Evolutionary conservation across 345 rosid genomes (phyloP).

Genomic region (Eucalyptus grandis): DNA sequence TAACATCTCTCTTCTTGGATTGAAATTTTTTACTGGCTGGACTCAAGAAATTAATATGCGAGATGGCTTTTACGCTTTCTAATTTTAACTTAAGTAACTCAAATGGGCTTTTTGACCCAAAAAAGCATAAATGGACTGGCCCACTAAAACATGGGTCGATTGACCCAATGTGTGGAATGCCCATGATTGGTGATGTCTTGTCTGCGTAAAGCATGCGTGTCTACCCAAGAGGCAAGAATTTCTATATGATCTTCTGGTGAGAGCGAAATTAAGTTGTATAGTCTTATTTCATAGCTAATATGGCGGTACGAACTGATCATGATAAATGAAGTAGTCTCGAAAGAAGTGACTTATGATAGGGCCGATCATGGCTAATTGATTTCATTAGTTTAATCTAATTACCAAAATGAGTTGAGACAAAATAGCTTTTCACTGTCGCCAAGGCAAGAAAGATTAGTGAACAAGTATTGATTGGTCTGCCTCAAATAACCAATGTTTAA

Average conservation of each 20-base stretch:
- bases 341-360: background rate
- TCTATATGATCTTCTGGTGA: background rate
- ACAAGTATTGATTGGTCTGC: background rate
- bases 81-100: background rate
- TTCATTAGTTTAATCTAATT: background rate
- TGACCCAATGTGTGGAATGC: background rate
- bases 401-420: background rate
- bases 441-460: background rate
- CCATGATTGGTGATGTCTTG: background rate
- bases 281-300: background rate
- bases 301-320: background rate
- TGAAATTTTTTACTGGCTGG: background rate
- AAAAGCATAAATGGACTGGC: background rate
- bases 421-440: background rate
- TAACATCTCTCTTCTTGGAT: background rate
- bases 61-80: background rate
- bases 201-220: background rate
- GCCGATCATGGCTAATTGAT: background rate
- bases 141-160: background rate
- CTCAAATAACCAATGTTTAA: rapidly evolving
- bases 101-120: background rate
- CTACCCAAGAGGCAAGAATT: background rate
- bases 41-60: background rate
- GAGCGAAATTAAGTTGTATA: background rate
- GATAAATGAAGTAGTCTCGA: background rate